Evolutionary conservation across 805 yeast genomes (phyloP).

Genomic region (Nakazawaea populi): DNA sequence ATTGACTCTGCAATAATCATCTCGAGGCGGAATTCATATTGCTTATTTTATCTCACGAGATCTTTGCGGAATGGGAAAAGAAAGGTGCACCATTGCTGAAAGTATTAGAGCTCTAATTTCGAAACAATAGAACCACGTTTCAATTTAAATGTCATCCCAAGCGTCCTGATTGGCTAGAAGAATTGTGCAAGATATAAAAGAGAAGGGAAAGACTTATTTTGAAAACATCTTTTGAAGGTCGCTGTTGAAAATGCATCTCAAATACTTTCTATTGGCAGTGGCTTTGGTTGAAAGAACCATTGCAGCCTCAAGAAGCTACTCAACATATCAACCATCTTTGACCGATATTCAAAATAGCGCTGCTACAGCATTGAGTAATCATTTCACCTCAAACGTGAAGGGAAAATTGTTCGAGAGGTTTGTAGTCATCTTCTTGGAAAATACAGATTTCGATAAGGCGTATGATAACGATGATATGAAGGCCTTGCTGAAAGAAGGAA

Average conservation of each 20-base stretch:
- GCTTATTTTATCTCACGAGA: too few relatives aligned
- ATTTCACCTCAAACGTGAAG: constrained; percentile 27
- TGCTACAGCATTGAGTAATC: constrained; percentile 25
- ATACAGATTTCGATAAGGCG: constrained; percentile 47
- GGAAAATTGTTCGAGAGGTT: constrained; percentile 35
- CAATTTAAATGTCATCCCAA: too few relatives aligned
- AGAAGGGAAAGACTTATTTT: too few relatives aligned
- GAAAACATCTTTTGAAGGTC: too few relatives aligned
- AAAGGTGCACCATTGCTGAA: too few relatives aligned
- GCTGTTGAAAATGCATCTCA: neutral
- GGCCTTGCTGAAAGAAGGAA: constrained; percentile 37
- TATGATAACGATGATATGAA: constrained; percentile 36
- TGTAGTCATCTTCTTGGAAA: constrained; percentile 43
- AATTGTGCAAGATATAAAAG: too few relatives aligned
- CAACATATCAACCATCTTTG: constrained; percentile 25
- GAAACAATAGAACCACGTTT: too few relatives aligned
- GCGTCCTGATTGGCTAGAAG: too few relatives aligned
- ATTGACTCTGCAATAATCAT: too few relatives aligned
- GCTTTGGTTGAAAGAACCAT: constrained; percentile 12
- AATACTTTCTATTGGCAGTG: constrained; percentile 7
- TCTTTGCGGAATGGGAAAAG: too few relatives aligned
- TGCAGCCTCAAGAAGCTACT: constrained; percentile 21
- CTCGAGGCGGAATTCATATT: too few relatives aligned
- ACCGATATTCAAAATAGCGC: constrained; percentile 27
- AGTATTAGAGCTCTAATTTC: too few relatives aligned